Evolutionary conservation across 2,329 filamentous ascomycete species (phyloP).

Genomic region (Colletotrichum nymphaeae): DNA sequence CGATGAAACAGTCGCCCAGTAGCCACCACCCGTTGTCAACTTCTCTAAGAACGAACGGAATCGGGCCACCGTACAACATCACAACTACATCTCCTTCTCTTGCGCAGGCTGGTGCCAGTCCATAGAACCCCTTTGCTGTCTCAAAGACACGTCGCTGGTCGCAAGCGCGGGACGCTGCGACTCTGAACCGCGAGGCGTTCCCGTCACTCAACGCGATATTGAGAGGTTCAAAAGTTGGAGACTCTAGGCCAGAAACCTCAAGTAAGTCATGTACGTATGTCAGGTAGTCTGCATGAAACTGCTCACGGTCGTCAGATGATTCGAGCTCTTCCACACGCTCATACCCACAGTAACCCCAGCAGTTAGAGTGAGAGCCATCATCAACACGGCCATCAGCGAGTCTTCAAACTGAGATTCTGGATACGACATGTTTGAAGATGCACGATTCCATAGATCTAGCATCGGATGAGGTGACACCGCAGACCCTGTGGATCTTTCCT

Average conservation of each 20-base stretch:
- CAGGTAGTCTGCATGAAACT: slow-evolving; percentile 11
- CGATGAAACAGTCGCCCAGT: slow-evolving; percentile 7
- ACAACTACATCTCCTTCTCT: slow-evolving; percentile 1
- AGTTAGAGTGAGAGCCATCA: slow-evolving; percentile 13
- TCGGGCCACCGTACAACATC: not conserved
- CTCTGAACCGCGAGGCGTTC: not conserved
- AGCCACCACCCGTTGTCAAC: not conserved
- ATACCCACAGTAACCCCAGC: slow-evolving; percentile 1
- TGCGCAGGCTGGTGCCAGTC: slow-evolving; percentile 8
- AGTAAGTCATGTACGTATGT: not conserved
- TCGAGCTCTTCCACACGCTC: not conserved
- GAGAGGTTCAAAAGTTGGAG: not conserved
- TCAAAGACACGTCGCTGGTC: slow-evolving; percentile 14
- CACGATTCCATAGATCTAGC: slow-evolving; percentile 3
- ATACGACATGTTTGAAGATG: slow-evolving; percentile 1
- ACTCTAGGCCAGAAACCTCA: not conserved
- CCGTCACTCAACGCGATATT: not conserved
- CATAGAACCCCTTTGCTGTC: slow-evolving; percentile 3
- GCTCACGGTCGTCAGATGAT: not conserved
- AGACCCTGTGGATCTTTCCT: not conserved
- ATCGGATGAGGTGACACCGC: not conserved
- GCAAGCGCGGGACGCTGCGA: slow-evolving; percentile 9
- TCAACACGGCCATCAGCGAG: not conserved
- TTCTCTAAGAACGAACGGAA: slow-evolving; percentile 14
- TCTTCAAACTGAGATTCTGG: not conserved